These are phyloP conservation scores for Ceratocystis ficicola DNA, from an alignment of 2,329 filamentous ascomycete genomes.

Conservation along the genomic window DNA sequence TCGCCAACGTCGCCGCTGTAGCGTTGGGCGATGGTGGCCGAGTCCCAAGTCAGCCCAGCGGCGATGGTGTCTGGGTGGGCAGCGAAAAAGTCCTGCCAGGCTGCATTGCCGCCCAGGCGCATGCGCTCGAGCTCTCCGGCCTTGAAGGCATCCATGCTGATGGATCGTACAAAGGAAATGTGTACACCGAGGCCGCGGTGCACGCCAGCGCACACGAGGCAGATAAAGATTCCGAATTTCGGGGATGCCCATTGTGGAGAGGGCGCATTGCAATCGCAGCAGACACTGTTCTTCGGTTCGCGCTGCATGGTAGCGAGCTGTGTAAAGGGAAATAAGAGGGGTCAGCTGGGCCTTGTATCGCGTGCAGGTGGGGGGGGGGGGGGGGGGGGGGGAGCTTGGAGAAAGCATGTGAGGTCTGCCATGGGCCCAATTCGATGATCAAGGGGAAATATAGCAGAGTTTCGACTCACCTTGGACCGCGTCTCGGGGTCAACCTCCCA, in stretches of 20 bases:
- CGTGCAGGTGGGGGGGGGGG: neutral
- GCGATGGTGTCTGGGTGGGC: conserved; percentile 53
- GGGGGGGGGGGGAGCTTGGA: neutral
- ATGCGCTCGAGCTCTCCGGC: conserved; percentile 83
- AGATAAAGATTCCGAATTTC: conserved; percentile 98
- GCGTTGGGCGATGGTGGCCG: conserved; percentile 77
- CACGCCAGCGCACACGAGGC: conserved; percentile 85
- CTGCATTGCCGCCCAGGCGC: conserved; percentile 79
- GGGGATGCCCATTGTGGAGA: conserved; percentile 96
- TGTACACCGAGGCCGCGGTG: conserved; percentile 93
- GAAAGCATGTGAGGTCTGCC: neutral
- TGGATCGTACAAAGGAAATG: conserved; percentile 94
- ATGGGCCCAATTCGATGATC: neutral
- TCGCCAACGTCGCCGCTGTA: conserved; percentile 85
- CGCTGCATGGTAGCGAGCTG: conserved; percentile 88
- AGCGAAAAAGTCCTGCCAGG: conserved; percentile 81
- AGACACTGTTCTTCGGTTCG: conserved; percentile 73
- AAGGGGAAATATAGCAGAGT: neutral
- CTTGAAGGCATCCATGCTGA: conserved; percentile 99
- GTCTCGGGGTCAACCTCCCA: conserved; percentile 99
- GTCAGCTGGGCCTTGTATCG: conserved; percentile 2
- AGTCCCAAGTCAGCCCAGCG: conserved; percentile 63
- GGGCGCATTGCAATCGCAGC: conserved; percentile 90
- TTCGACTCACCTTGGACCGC: conserved; percentile 63
- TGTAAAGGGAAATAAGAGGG: conserved; percentile 11